Evolutionary conservation across 768 basidiomycete genomes (phyloP).

Genomic region (Termitomyces sp.): DNA sequence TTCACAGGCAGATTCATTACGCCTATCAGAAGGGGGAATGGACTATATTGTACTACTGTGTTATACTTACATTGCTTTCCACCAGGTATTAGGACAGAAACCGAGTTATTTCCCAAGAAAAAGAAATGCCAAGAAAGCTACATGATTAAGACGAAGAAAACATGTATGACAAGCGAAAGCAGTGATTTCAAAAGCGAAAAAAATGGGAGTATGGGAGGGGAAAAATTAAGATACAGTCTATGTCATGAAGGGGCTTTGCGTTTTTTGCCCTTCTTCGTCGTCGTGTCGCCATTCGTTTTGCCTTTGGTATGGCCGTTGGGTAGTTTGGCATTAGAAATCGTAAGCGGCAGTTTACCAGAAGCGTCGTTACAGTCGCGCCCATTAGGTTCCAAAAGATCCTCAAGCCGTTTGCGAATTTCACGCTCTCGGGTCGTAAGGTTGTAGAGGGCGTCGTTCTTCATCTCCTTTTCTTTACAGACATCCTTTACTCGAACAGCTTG

Average conservation of each 20-base stretch:
- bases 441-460: slow-evolving; percentile 61
- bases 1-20: slow-evolving; percentile 22
- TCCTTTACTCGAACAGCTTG: slow-evolving; percentile 73
- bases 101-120: slow-evolving; percentile 12
- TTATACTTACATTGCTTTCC: slow-evolving; percentile 15
- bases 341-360: slow-evolving; percentile 28
- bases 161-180: slow-evolving; percentile 6
- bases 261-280: slow-evolving; percentile 59
- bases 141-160: slow-evolving; percentile 3
- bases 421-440: slow-evolving; percentile 74
- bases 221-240: slow-evolving; percentile 24
- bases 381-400: slow-evolving; percentile 61
- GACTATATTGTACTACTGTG: slow-evolving; percentile 16
- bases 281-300: slow-evolving; percentile 37
- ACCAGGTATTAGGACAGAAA: neutral
- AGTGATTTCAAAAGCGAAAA: slow-evolving; percentile 5
- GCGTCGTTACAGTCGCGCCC: slow-evolving; percentile 31
- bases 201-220: slow-evolving; percentile 1
- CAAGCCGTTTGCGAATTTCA: slow-evolving; percentile 73
- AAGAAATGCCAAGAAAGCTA: slow-evolving; percentile 2
- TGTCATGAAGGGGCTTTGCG: slow-evolving; percentile 38
- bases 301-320: slow-evolving; percentile 45
- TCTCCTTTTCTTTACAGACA: slow-evolving; percentile 70
- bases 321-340: slow-evolving; percentile 33
- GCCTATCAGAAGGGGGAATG: slow-evolving; percentile 10